These are phyloP conservation scores for Sordariomycetes sp. DNA, from an alignment of 2,329 filamentous ascomycete genomes.

Conservation along the genomic window DNA sequence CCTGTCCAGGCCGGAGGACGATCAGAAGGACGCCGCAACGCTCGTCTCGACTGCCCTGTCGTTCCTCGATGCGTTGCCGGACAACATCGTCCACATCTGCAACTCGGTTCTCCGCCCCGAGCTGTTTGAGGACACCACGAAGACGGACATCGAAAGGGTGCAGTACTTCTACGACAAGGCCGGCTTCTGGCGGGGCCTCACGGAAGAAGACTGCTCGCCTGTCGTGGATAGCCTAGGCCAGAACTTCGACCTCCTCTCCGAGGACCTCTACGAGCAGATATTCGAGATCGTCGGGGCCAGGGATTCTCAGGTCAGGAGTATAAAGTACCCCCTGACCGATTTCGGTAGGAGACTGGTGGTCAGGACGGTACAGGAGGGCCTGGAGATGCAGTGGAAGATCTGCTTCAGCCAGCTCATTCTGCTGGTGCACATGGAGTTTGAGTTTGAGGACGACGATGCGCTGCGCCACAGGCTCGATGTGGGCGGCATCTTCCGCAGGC, in stretches of 20 bases:
- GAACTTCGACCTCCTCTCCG: slow-evolving; percentile 47
- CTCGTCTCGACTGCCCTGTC: slow-evolving; percentile 59
- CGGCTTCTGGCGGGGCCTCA: slow-evolving; percentile 67
- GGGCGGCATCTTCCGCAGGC: slow-evolving; percentile 55
- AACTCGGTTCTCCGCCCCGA: slow-evolving; percentile 59
- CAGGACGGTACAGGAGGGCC: slow-evolving; percentile 67
- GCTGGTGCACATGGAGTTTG: slow-evolving; percentile 76
- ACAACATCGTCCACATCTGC: slow-evolving; percentile 58
- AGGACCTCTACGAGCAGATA: slow-evolving; percentile 42
- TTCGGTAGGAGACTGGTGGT: slow-evolving; percentile 70
- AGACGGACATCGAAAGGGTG: slow-evolving; percentile 63
- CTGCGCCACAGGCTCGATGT: slow-evolving; percentile 52
- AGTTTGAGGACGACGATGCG: slow-evolving; percentile 63
- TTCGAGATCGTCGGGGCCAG: slow-evolving; percentile 31
- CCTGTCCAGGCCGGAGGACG: slow-evolving; percentile 36
- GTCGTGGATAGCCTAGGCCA: slow-evolving; percentile 61
- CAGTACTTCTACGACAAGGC: slow-evolving; percentile 69
- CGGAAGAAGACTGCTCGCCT: slow-evolving; percentile 67
- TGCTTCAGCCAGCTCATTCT: slow-evolving; percentile 77
- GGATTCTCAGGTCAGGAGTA: slow-evolving; percentile 10
- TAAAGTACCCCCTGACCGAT: slow-evolving; percentile 50
- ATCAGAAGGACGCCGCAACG: slow-evolving; percentile 42
- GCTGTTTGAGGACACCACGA: slow-evolving; percentile 61
- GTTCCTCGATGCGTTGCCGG: slow-evolving; percentile 61
- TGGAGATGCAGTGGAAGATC: slow-evolving; percentile 61